Evolutionary conservation across 2,329 filamentous ascomycete genomes (phyloP).

Genomic region (Fusarium transvaalense): DNA sequence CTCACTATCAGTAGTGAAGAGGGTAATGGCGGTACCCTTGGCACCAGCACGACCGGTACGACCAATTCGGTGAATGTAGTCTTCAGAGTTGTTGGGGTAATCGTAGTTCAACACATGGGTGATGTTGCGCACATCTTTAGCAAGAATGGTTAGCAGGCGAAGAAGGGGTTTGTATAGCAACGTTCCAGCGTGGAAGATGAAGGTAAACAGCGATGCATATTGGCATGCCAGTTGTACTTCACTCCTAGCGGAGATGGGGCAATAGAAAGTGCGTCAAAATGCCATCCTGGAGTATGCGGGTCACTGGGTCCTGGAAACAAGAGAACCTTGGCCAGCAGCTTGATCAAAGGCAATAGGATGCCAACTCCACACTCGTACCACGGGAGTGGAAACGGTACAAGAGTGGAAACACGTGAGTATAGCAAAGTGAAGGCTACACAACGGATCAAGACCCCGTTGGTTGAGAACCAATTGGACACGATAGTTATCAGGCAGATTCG

Average conservation of each 20-base stretch:
- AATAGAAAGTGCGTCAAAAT: slow-evolving; percentile 68
- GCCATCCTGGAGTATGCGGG: slow-evolving; percentile 65
- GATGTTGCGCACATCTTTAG: slow-evolving; percentile 99
- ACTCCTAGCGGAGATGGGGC: slow-evolving; percentile 69
- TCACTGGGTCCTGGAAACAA: slow-evolving; percentile 69
- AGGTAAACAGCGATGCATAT: slow-evolving; percentile 62
- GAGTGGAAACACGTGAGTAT: slow-evolving; percentile 79
- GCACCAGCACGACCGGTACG: slow-evolving; percentile 96
- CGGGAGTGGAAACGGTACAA: slow-evolving; percentile 70
- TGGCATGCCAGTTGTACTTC: slow-evolving; percentile 62
- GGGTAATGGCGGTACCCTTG: slow-evolving; percentile 94
- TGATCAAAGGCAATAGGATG: slow-evolving; percentile 81
- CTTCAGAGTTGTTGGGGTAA: slow-evolving; percentile 98
- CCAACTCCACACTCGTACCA: slow-evolving; percentile 83
- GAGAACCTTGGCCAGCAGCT: slow-evolving; percentile 73
- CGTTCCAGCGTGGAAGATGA: slow-evolving; percentile 68
- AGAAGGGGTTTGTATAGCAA: slow-evolving; percentile 67
- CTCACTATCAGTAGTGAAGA: slow-evolving; percentile 99
- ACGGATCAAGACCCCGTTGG: slow-evolving; percentile 85
- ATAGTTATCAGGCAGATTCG: slow-evolving; percentile 89
- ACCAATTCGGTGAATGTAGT: slow-evolving; percentile 97
- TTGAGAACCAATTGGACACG: slow-evolving; percentile 85
- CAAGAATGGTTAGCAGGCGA: slow-evolving; percentile 81
- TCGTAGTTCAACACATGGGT: slow-evolving; percentile 99
- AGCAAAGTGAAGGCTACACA: slow-evolving; percentile 65